Percentiles rank a stretch among this genome's conserved stretches.
Evolutionary conservation across 352 stramenopile genomes (phyloP).

Genomic region (Globisporangium apiculatum): DNA sequence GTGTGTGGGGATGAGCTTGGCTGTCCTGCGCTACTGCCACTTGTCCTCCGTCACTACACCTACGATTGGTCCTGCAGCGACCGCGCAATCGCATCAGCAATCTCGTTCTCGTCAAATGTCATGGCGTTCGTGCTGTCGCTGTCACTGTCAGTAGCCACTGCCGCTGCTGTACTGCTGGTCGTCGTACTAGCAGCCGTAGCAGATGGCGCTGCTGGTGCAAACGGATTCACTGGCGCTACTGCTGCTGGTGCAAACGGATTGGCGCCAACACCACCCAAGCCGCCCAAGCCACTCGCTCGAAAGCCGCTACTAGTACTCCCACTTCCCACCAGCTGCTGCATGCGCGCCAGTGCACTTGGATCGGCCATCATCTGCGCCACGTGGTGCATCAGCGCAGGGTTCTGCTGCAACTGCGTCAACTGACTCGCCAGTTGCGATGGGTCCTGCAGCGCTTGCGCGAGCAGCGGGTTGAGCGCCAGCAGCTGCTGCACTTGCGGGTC

Average conservation of each 20-base stretch:
- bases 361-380: conserved; percentile 78
- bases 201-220: conserved; percentile 14
- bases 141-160: not conserved
- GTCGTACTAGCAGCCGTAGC: not conserved
- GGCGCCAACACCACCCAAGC: conserved; percentile 15
- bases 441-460: conserved; percentile 71
- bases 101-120: conserved; percentile 69
- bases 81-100: conserved; percentile 67
- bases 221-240: conserved; percentile 28
- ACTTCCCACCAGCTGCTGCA: conserved; percentile 60
- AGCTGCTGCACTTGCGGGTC: conserved; percentile 80
- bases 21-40: too few species aligned
- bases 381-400: conserved; percentile 78
- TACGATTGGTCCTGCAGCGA: conserved; percentile 63
- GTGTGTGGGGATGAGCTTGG: too few species aligned
- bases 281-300: not conserved
- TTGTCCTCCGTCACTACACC: too few species aligned
- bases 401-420: conserved; percentile 63
- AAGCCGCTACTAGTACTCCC: not conserved
- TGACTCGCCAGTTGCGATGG: conserved; percentile 62
- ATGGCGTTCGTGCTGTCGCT: conserved; percentile 14
- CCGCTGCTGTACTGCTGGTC: not conserved
- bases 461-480: conserved; percentile 69
- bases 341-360: conserved; percentile 54
- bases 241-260: conserved; percentile 24